These are phyloP conservation scores for Fraxinus excelsior DNA, from an alignment of 257 asterid genomes.

Conservation along the genomic window DNA sequence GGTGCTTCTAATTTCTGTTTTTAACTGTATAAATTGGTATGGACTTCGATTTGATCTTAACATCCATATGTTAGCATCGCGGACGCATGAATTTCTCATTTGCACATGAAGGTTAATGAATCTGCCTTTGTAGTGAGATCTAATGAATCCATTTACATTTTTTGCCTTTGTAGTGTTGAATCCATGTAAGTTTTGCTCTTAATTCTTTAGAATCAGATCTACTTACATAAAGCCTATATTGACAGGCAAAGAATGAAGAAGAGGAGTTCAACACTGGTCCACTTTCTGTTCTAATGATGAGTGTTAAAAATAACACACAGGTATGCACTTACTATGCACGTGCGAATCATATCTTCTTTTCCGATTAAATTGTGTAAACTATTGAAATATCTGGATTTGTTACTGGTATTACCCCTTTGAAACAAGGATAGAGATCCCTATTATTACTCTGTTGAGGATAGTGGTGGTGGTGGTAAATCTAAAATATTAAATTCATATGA, in stretches of 20 bases:
- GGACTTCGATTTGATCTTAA: background rate
- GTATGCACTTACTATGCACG: slow-evolving; percentile 22
- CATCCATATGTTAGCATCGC: background rate
- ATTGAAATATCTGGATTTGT: background rate
- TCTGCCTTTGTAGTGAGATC: too few relatives aligned
- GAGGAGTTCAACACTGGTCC: slow-evolving; percentile 99
- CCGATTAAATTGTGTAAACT: background rate
- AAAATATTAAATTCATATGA: background rate
- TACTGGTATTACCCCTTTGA: background rate
- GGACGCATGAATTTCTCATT: slow-evolving; percentile 8
- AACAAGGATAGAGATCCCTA: background rate
- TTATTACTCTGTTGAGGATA: background rate
- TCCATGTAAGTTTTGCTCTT: background rate
- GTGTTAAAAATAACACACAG: slow-evolving; percentile 64
- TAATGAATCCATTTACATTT: background rate
- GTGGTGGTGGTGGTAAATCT: background rate
- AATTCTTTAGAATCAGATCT: background rate
- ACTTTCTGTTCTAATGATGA: slow-evolving; percentile 71
- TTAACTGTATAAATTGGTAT: background rate
- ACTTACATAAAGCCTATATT: slow-evolving; percentile 17
- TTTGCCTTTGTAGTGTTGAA: background rate
- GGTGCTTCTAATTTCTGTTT: background rate
- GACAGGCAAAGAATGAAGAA: slow-evolving; percentile 73
- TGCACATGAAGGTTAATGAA: background rate
- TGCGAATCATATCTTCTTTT: background rate